Evolutionary conservation across 805 yeast species (phyloP), one percentile per base, ranked within the genome.

Genomic region (Teunomyces stri): DNA sequence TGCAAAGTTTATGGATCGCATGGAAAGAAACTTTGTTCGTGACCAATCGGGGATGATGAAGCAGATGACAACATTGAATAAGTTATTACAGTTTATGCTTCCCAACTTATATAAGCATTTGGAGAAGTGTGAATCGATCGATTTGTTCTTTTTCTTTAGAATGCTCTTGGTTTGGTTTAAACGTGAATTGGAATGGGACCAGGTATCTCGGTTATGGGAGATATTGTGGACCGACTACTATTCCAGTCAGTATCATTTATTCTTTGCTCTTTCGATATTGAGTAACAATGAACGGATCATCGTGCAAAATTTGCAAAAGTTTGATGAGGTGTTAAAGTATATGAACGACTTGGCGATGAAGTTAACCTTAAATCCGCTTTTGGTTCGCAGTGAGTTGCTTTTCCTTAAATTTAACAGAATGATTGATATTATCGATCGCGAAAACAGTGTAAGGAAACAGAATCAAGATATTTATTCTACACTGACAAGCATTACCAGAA

Each of bases 101-200:
- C 99, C 99, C 1, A 77, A 83, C 44, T 69, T 94, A 44, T 90
- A 86, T 62, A 73, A 82, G 21, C 98, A 94, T 64, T 72, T 94
- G 52, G 91, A 82, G 45, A 82, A 84, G 61, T 89, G 96, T 59
- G 97, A 91, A 54, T 85, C 96, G 2, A 87, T 84, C 27, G 91
- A 94, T 61, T 75, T 94, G 51, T 94, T 94, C 62, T 94, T 94
- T 74, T 90, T 91, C 58, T 94, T 94, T 73, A 74, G 98, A 50
- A 92, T 94, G 98, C 69, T 94, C 12, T 72, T 94, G 34, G 97
- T 94, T 2, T 91, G 97, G 96, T 94, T 80, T 63, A 94, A 94
- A 64, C 80, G 99, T 43, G 99, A 94, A 60, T 85, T 94, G 52
- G 78, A 76, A 22, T 87, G 92, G 79, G 80, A 79, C 42, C 88